Base-by-base conservation (phyloP, 306 rosid species). In the Castanea sativa region DNA sequence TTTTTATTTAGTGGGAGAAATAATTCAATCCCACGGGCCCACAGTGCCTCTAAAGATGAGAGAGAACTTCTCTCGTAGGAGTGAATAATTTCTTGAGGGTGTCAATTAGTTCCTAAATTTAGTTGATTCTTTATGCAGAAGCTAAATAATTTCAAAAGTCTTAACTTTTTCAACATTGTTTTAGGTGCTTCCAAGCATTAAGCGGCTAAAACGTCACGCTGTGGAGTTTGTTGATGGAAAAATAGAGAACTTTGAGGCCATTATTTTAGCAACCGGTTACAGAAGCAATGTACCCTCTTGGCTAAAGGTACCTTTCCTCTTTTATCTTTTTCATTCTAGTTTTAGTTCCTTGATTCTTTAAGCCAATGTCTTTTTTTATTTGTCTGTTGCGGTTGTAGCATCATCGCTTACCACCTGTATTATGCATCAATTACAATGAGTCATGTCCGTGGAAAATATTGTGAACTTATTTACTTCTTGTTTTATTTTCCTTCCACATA, bases 271-370 rank as follows among this genome's bases (percentile, higher is more conserved):
- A 74, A 96, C 99, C 13, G 99, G 99, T 63, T 96, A 96, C 86
- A 96, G 88, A 93, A 96, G 99, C 85, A 96, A 93, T 81, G 99
- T 96, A 6, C 99, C 97, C 80, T 80, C 84, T 80, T 96, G 99
- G 99, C 98, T 96, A 70, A 90, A 91, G 99, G 99, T 93, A 83
- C 57, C 59, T 51, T 61, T 29, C 45, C 61, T 29, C n/a, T 55
- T 52, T 38, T 53, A 33, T 72, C 49, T 53, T 59, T 8, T 27
- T 55, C 19, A 61, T 10, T 69, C 30, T 13, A 33, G 19, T 30
- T 64, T 19, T 52, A 19, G 5, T 21, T 20, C 41, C n/a, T 23
- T 23, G 13, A 55, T 56, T 41, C 45, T 41, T 41, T 41, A 41
- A 41, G 45, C 11, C 45, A 41, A 8, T 41, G 45, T 41, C 45